Evolutionary conservation across 78 protist genomes (phyloP), one percentile per base, ranked within the genome.

Genomic region (Fonticula alba): DNA sequence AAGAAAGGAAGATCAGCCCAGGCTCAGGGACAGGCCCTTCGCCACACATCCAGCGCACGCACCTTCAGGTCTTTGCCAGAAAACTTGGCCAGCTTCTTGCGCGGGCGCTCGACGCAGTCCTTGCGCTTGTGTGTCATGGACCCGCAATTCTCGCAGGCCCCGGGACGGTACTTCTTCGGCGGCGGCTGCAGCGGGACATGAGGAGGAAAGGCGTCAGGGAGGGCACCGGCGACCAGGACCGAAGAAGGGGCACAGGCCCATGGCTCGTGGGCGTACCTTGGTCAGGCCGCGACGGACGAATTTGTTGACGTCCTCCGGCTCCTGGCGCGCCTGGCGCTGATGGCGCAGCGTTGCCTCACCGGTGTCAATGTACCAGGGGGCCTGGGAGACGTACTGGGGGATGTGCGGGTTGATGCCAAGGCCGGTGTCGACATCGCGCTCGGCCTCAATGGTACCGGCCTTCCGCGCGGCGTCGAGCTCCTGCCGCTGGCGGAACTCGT

Each of bases 71-170:
- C 68, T 0, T 52, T 51, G 4, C 67, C 67, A 7, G 93, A 66
- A 43, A 47, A 68, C 50, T 65, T 82, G 0, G 98, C 99, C n/a
- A 88, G 86, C 0, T 49, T 33, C n/a, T 56, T 59, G 36, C 97
- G 69, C 9, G 97, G 97, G 15, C 22, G 38, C 5, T 51, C n/a
- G 17, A 26, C 32, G 33, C 77, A 71, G 0, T 69, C 86, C 69
- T 76, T 84, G 0, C 74, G 53, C 27, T 37, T 62, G 78, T 95
- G 99, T 9, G 94, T 81, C 85, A 82, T 83, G 26, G 98, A 82
- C 9, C 99, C 99, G 56, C 99, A 95, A 74, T 95, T 95, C 15
- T 65, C 71, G 35, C 99, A 95, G 1, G 99, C 97, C n/a, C 99
- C 99, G 59, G 87, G 87, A 20, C 92, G 56, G 58, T 36, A 92